Conservation (phyloP, 108 stramenopile species). For the Nannochloropsis salina region DNA sequence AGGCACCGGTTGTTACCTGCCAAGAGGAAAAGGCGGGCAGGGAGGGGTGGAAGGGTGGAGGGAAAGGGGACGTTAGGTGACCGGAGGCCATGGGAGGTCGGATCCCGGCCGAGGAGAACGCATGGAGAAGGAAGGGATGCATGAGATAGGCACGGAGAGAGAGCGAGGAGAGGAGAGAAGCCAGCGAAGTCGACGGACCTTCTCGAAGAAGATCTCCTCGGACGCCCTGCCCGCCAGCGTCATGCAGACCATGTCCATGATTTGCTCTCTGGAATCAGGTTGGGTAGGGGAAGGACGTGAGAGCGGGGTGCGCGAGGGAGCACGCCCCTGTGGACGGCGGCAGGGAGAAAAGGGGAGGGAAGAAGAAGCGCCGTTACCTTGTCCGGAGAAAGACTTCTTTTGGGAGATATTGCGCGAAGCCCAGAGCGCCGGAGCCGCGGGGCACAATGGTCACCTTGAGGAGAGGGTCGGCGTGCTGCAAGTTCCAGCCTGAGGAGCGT, state of each 20-base stretch:
- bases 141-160: too few relatives aligned
- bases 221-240: conserved; percentile 88
- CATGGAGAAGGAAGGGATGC: too few relatives aligned
- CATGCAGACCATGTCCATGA: conserved; percentile 93
- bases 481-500: conserved; percentile 68
- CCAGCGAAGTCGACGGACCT: conserved; percentile 13
- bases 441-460: conserved; percentile 95
- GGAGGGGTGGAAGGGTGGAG: neutral
- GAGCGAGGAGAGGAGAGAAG: too few relatives aligned
- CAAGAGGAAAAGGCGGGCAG: neutral
- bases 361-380: neutral
- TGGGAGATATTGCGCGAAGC: conserved; percentile 92
- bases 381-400: conserved; percentile 70
- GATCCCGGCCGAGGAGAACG: too few relatives aligned
- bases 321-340: neutral
- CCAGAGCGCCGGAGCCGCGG: conserved; percentile 75
- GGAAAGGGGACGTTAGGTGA: neutral
- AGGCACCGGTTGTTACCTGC: conserved; percentile 85
- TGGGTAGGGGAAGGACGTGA: conserved; percentile 18
- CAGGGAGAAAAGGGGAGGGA: neutral
- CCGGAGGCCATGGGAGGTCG: too few relatives aligned
- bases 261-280: conserved; percentile 63
- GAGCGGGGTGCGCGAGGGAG: neutral
- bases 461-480: conserved; percentile 91
- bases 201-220: conserved; percentile 84